A percentile compares a stretch with the other conserved stretches of the same genome.
Conservation (phyloP, 176 grass and related monocot species). For the Rhynchospora tenuis region DNA sequence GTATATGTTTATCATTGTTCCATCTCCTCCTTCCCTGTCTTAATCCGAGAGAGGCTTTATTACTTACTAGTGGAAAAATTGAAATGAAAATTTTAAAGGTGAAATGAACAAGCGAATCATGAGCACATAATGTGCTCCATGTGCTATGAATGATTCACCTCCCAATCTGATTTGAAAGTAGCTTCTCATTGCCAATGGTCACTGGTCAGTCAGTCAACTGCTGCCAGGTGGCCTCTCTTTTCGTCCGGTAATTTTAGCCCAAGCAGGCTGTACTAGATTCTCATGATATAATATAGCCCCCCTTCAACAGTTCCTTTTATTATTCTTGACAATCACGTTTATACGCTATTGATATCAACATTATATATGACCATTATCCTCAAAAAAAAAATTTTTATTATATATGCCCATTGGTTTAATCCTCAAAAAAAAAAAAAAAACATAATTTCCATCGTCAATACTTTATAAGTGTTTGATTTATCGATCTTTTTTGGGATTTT, state of each 20-base stretch:
- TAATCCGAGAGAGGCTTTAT: not conserved
- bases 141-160: not conserved
- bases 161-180: not conserved
- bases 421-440: too few relatives aligned
- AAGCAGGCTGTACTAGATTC: not conserved
- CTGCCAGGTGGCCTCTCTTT: not conserved
- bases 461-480: not conserved
- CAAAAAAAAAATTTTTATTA: too few relatives aligned
- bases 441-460: not conserved
- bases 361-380: not conserved
- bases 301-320: too few relatives aligned
- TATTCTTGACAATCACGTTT: too few relatives aligned
- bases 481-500: too few relatives aligned
- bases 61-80: not conserved
- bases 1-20: not conserved
- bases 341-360: not conserved
- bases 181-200: not conserved
- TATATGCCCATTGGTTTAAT: too few relatives aligned
- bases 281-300: not conserved
- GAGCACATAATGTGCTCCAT: slow-evolving; percentile 5
- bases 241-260: not conserved
- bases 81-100: slow-evolving; percentile 1
- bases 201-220: not conserved
- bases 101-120: not conserved
- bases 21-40: not conserved